Base-by-base conservation (phyloP, 441 rosid species). In the Raphanus hybrid region DNA sequence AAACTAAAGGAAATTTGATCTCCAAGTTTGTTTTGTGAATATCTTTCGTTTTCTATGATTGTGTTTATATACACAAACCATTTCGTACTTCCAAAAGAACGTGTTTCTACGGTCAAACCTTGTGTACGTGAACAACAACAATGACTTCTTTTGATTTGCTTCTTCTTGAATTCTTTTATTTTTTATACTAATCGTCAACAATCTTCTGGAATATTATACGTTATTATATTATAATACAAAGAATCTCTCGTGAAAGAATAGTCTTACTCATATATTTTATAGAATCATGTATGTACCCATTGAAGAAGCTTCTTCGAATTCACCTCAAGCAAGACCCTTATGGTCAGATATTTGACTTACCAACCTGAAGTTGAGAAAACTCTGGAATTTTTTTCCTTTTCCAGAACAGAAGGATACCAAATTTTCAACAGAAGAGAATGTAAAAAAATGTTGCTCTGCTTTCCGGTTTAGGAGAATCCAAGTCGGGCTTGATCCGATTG, bases 401-500 rank as follows among this genome's bases (percentile, higher is more conserved):
- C 8, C 39, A 35, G 39, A 35, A 35, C 39, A 35, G 8, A 35
- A 8, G 43, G 43, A 37, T 8, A 37, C 43, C 43, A 8, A 37
- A 1, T 37, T 37, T 37, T 8, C 3, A 37, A 37, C 43, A 37
- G 43, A 37, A 8, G 43, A 37, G 43, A 8, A 8, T 37, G 43
- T 37, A 37, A 37, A 37, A 37, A 37, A 37, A 37, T 37, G 43
- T 37, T 37, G 52, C 69, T 37, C 55, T 65, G 15, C n/a, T 65
- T 50, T 20, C 15, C 16, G 5, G 10, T 37, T 48, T 37, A 8
- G 48, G 67, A 8, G 26, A 35, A 35, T 63, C 48, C n/a, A 63
- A 34, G n/a, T 23, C 67, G 27, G 67, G 67, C 67, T 63, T 35
- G n/a, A 37, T 63, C 43, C 66, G 32, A 18, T 62, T n/a, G 23